Conservation (phyloP, 345 rosid genomes). For the Cochlearia excelsa region DNA sequence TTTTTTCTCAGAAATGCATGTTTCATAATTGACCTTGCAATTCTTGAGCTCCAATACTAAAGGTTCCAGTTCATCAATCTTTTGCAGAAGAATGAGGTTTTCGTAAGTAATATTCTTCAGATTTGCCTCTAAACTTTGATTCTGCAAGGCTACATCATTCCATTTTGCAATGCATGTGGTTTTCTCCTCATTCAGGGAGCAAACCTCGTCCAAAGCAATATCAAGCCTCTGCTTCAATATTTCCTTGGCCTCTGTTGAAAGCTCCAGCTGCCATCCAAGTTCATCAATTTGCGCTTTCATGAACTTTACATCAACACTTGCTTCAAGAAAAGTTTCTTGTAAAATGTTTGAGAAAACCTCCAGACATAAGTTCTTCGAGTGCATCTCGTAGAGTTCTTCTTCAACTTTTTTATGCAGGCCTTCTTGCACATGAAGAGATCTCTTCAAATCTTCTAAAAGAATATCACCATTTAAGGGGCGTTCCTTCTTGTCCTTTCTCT, state of each 20-base stretch:
- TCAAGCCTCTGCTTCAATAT: conserved; percentile 62
- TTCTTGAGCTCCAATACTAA: conserved; percentile 47
- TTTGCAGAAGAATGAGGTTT: conserved; percentile 58
- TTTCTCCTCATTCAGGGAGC: conserved; percentile 55
- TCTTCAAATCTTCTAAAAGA: conserved; percentile 67
- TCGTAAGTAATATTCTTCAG: conserved; percentile 51
- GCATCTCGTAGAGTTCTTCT: conserved; percentile 74
- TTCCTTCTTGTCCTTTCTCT: conserved; percentile 44
- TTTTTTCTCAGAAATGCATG: conserved; percentile 52
- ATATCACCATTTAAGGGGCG: conserved; percentile 61
- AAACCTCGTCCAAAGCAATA: conserved; percentile 58
- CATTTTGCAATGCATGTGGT: conserved; percentile 53
- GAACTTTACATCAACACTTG: conserved; percentile 43
- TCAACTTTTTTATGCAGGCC: conserved; percentile 75
- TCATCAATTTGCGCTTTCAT: conserved; percentile 50
- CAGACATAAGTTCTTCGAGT: conserved; percentile 57
- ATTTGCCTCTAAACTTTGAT: conserved; percentile 54
- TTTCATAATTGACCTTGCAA: conserved; percentile 56
- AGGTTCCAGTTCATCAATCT: conserved; percentile 68
- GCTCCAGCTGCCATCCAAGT: conserved; percentile 61
- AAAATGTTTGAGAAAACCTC: conserved; percentile 76
- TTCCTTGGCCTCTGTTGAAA: conserved; percentile 58
- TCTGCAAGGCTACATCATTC: conserved; percentile 55
- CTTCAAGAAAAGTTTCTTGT: conserved; percentile 62
- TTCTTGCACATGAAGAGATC: conserved; percentile 78